Percentiles rank a stretch among this genome's conserved stretches.
These are phyloP conservation scores for Melampsora occidentalis DNA, from an alignment of 1,284 basidiomycete genomes.

Conservation along the genomic window DNA sequence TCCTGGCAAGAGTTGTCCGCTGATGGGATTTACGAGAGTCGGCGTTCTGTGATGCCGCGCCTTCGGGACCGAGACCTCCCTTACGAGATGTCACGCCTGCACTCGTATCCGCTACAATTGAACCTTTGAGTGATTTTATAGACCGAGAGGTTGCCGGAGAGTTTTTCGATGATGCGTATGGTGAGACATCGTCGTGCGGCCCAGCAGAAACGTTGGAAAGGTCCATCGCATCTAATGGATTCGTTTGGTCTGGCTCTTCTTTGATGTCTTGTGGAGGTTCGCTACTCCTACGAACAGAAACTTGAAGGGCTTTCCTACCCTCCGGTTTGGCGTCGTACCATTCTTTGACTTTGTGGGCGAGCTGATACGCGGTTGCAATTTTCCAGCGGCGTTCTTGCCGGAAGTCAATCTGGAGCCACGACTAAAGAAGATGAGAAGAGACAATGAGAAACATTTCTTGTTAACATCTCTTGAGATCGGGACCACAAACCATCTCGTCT, in stretches of 20 bases:
- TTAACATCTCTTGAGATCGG: background rate
- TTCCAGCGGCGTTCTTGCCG: constrained; percentile 94
- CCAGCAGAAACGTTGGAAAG: background rate
- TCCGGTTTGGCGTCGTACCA: constrained; percentile 25
- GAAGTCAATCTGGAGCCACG: constrained; percentile 95
- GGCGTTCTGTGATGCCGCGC: background rate
- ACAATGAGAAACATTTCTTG: background rate
- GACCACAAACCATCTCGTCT: constrained; percentile 80
- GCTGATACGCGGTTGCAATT: constrained; percentile 52
- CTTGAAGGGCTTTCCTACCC: constrained; percentile 20
- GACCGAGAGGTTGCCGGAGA: constrained; percentile 25
- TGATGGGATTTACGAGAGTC: constrained; percentile 35
- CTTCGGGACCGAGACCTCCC: constrained; percentile 1
- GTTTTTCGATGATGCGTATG: constrained; percentile 18
- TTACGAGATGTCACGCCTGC: constrained; percentile 7
- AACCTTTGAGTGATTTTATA: background rate
- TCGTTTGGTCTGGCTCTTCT: no score
- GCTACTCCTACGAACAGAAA: background rate
- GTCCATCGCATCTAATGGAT: no score
- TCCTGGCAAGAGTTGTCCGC: constrained; percentile 22
- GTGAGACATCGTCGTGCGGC: constrained; percentile 2
- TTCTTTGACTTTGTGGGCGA: constrained; percentile 12
- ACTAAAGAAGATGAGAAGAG: constrained; percentile 58
- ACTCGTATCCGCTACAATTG: constrained; percentile 9
- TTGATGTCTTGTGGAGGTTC: no score